phyloP scores from a whole-genome alignment of 129 eudicot genomes.

The Ambrosia artemisiifolia region DNA sequence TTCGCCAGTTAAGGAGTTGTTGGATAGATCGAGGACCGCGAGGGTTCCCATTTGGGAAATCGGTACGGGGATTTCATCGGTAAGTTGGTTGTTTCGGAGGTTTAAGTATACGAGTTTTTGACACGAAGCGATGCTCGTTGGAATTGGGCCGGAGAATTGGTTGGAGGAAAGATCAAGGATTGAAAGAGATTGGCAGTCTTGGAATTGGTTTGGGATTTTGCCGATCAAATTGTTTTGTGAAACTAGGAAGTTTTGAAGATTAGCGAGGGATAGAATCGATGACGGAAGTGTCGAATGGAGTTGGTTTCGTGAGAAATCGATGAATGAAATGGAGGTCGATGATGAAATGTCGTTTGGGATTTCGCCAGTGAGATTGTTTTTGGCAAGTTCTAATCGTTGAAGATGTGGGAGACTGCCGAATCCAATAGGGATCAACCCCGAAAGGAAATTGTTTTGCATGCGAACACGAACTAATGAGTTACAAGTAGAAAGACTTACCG shows the following conservation, averaged over 20 bases:
- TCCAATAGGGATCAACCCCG: constrained; percentile 73
- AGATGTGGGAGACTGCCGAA: constrained; percentile 68
- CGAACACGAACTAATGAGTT: constrained; percentile 67
- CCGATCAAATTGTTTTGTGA: constrained; percentile 57
- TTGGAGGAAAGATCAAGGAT: constrained; percentile 84
- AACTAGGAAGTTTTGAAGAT: constrained; percentile 67
- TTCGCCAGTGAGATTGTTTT: constrained; percentile 70
- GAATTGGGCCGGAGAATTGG: constrained; percentile 62
- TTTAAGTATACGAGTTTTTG: constrained; percentile 61
- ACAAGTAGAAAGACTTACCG: constrained; percentile 51
- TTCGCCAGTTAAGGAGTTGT: constrained; percentile 69
- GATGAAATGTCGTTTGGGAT: constrained; percentile 63
- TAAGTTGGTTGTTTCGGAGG: constrained; percentile 54
- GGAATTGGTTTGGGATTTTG: constrained; percentile 80
- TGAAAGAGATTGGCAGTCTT: constrained; percentile 76
- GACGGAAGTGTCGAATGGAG: constrained; percentile 68
- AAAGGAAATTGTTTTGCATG: constrained; percentile 68
- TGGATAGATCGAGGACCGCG: constrained; percentile 75
- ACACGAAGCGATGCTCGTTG: constrained; percentile 71
- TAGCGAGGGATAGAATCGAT: constrained; percentile 62
- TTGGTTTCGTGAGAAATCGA: constrained; percentile 63
- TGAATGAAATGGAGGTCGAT: constrained; percentile 69
- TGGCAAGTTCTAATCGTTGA: constrained; percentile 73
- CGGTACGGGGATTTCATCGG: constrained; percentile 56
- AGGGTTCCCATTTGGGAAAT: constrained; percentile 80